Evolutionary conservation across 164 flowering plant genomes (phyloP), one percentile per base, ranked within the genome.

Genomic region (Vitis rotundifolia): DNA sequence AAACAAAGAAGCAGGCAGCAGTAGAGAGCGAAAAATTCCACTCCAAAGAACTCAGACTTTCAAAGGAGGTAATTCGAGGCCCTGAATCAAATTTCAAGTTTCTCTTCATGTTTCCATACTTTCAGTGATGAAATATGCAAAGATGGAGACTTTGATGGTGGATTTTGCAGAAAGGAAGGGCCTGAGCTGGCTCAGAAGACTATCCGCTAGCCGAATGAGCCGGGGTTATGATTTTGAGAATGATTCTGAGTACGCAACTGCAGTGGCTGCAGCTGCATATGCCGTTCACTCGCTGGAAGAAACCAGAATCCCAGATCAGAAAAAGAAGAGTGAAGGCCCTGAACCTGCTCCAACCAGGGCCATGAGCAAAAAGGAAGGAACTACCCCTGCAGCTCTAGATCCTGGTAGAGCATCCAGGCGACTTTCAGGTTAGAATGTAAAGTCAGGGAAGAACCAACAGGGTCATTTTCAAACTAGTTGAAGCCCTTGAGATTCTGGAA

Each of bases 101-200:
- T 37, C 44, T 37, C 44, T 6, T 37, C 44, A 22, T 37, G 5
- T 37, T 37, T 37, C 44, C 44, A 22, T 1, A 22, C 2, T 22
- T 22, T 22, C 2, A 22, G 26, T 22, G 2, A 22, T 22, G 26
- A 22, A 22, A 22, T 22, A 22, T 12, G 12, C 13, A 11, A 53
- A 53, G 5, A 53, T 8, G 56, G 56, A 12, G 56, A 53, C 44
- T 37, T 49, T n/a, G 48, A 47, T 49, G 31, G 37, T 50, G 22
- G 18, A 9, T 55, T 60, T 80, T 75, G 69, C 80, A 82, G 83
- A 84, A 70, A 82, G 74, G 53, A 85, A 66, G 57, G 81, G 78
- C 14, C 84, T 71, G 71, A 84, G 76, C 80, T 86, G 93, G 93
- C 69, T 85, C 26, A 66, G 48, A 53, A 84, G 84, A 66, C 85